Percentiles rank a stretch among this genome's conserved stretches.
Conservation (phyloP, 2,329 filamentous ascomycete species). For the Trichoderma oligosporum region DNA sequence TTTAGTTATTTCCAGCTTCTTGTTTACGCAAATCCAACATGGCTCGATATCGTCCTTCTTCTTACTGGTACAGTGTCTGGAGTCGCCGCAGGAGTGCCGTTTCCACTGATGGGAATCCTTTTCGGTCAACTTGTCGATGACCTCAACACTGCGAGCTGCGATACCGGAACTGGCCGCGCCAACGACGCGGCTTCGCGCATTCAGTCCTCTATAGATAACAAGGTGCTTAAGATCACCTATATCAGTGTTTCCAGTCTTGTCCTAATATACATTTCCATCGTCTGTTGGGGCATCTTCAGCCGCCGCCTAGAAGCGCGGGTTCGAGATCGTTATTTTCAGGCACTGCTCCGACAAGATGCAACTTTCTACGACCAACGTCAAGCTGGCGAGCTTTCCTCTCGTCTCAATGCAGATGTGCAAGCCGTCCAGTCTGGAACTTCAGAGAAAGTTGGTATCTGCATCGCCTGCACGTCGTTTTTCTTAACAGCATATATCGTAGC, state of each 20-base stretch:
- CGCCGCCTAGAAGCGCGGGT: constrained; percentile 61
- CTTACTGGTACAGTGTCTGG: constrained; percentile 42
- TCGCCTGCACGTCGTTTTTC: constrained; percentile 62
- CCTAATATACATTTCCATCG: constrained; percentile 60
- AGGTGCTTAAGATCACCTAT: constrained; percentile 60
- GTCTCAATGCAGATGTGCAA: constrained; percentile 63
- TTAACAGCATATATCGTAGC: constrained; percentile 63
- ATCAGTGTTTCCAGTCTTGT: constrained; percentile 61
- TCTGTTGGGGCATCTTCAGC: constrained; percentile 61
- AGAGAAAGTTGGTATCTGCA: constrained; percentile 65
- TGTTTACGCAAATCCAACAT: constrained; percentile 43
- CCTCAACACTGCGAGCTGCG: constrained; percentile 56
- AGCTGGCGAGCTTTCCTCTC: constrained; percentile 59
- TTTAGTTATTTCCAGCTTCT: constrained; percentile 43
- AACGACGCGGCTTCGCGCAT: constrained; percentile 31
- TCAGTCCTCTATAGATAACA: constrained; percentile 48
- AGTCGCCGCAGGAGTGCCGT: constrained; percentile 58
- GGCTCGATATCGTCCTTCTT: constrained; percentile 42
- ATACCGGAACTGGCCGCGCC: constrained; percentile 25
- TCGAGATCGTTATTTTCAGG: constrained; percentile 56
- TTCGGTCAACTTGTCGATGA: constrained; percentile 62
- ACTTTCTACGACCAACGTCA: constrained; percentile 61
- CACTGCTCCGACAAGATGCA: constrained; percentile 57
- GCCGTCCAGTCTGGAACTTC: constrained; percentile 64
- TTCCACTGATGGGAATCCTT: constrained; percentile 60